A percentile compares a stretch with the other conserved stretches of the same genome.
Conservation (phyloP, 2,329 filamentous ascomycete genomes). For the Hortaea sp. region DNA sequence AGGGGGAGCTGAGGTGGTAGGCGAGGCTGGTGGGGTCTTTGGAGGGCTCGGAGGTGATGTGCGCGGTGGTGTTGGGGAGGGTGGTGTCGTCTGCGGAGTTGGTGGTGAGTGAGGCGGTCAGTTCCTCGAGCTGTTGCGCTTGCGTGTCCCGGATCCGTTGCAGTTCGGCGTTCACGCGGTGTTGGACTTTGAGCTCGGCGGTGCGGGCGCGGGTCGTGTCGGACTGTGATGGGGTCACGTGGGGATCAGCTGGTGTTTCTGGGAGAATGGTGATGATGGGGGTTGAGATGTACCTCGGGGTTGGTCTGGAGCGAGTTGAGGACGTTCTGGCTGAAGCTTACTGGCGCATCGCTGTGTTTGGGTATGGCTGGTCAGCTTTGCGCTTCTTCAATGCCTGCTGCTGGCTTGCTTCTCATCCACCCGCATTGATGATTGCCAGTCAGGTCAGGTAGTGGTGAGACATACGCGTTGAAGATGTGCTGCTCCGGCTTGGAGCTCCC, state of each 20-base stretch:
- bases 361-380: slow-evolving; percentile 6
- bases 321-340: slow-evolving; percentile 69
- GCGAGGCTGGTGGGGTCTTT: slow-evolving; percentile 17
- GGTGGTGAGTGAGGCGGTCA: slow-evolving; percentile 46
- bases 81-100: slow-evolving; percentile 15
- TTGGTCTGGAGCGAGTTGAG: slow-evolving; percentile 74
- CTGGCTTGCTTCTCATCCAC: too few relatives aligned
- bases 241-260: too few relatives aligned
- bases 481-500: slow-evolving; percentile 53
- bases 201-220: slow-evolving; percentile 76
- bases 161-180: slow-evolving; percentile 77
- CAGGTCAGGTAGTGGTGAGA: slow-evolving; percentile 7
- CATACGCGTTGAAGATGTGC: slow-evolving; percentile 54
- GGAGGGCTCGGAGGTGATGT: not conserved
- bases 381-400: not conserved
- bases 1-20: slow-evolving; percentile 23
- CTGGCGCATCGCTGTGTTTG: slow-evolving; percentile 45
- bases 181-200: slow-evolving; percentile 78
- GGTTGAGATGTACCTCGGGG: slow-evolving; percentile 57
- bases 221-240: slow-evolving; percentile 50
- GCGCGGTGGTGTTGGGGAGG: slow-evolving; percentile 1
- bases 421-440: not conserved
- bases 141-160: slow-evolving; percentile 65
- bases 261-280: not conserved
- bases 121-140: slow-evolving; percentile 55